Base-by-base conservation (phyloP, 257 asterid species). In the Scutellaria galericulata region DNA sequence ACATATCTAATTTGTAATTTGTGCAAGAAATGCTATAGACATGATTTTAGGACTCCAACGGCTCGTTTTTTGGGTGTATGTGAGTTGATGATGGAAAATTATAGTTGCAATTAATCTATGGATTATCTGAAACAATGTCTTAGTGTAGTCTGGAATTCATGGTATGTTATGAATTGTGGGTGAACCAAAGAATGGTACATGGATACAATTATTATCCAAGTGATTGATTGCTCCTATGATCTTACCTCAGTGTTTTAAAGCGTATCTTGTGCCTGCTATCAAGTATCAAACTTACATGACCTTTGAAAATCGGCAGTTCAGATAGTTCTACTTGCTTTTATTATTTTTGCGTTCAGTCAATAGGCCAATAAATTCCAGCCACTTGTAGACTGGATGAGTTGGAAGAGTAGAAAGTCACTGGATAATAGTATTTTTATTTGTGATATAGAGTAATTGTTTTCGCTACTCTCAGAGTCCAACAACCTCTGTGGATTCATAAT, bases 321-420 rank as follows among this genome's bases (percentile, higher is more conserved):
- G 9, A 37, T 45, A 4, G 46, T 13, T 64, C 14, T 24, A 27
- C 20, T 66, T 66, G 13, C 31, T 47, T 66, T 27, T 7, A 35
- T 13, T 66, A 53, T 20, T n/a, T 37, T 66, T 24, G 15, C 51
- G 7, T 64, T 64, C 45, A 46, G 44, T 66, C 13, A 59, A 35
- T 59, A 47, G 41, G 64, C 64, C 48, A 68, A n/a, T 24, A 57
- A 39, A 75, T 67, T 47, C 14, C 7, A 61, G 48, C 52, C 61
- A 24, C 20, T 60, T 71, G 45, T 55, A 41, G 54, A 39, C 42
- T 5, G 40, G 15, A 52, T 39, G 45, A 60, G 53, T 46, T 44
- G 41, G 60, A 60, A 66, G 51, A 47, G 45, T 20, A 7, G 54
- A 5, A 61, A 7, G 31, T 46, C 18, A 14, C 53, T 2, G 14